Conservation (phyloP, 208 protist genomes). For the Crithidia thermophila region DNA sequence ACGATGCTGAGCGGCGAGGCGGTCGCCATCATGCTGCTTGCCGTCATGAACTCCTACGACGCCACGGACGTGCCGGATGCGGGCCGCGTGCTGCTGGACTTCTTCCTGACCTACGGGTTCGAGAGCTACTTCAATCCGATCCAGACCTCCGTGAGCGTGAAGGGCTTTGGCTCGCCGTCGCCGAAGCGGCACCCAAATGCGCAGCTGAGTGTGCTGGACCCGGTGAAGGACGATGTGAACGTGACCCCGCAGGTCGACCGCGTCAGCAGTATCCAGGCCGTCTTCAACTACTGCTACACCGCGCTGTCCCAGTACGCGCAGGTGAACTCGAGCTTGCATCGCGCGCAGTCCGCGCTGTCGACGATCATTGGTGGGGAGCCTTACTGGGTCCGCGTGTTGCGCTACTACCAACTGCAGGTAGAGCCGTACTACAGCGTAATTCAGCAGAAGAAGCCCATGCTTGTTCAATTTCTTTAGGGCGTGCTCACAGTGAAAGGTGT, state of each 20-base stretch:
- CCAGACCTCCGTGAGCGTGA: conserved; percentile 27
- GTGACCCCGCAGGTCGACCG: conserved; percentile 35
- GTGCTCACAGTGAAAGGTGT: no score
- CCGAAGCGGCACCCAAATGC: conserved; percentile 39
- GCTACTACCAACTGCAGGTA: conserved; percentile 38
- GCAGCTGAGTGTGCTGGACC: conserved; percentile 44
- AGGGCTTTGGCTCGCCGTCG: conserved; percentile 21
- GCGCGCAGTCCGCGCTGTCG: conserved; percentile 52
- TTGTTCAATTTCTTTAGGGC: conserved; percentile 24
- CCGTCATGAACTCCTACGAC: conserved; percentile 50
- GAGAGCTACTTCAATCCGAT: conserved; percentile 41
- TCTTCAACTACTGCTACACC: conserved; percentile 60
- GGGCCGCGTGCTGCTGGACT: conserved; percentile 41
- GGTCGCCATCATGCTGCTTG: conserved; percentile 41
- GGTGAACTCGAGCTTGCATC: conserved; percentile 26
- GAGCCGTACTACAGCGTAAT: conserved; percentile 38
- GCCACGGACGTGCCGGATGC: conserved; percentile 28
- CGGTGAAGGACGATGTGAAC: conserved; percentile 31
- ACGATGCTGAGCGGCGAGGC: conserved; percentile 42
- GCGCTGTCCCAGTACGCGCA: conserved; percentile 44
- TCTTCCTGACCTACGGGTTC: conserved; percentile 56
- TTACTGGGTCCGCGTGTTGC: conserved; percentile 49
- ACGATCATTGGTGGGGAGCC: conserved; percentile 51
- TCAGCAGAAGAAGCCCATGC: conserved; percentile 24
- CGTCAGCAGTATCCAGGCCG: conserved; percentile 38